Conservation (phyloP, 108 stramenopile species). For the Nitzschia putrida region DNA sequence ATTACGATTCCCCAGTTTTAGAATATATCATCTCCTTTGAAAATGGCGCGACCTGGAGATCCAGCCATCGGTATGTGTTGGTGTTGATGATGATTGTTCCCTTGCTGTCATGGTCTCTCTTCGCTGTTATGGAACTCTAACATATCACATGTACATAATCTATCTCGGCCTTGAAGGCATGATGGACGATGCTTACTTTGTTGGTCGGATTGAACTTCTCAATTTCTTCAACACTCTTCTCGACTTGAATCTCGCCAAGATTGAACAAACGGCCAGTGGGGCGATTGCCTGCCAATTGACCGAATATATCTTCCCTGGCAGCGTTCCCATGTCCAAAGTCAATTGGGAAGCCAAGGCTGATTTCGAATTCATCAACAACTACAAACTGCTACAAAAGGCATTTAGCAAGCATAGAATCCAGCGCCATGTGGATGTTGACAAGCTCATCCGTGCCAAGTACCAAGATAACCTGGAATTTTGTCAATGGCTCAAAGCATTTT, state of each 20-base stretch:
- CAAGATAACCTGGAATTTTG: slow-evolving; percentile 99
- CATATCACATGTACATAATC: no score
- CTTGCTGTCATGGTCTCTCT: no score
- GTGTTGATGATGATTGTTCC: no score
- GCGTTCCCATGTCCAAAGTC: slow-evolving; percentile 90
- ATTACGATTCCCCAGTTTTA: no score
- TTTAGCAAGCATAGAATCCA: slow-evolving; percentile 85
- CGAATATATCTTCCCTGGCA: slow-evolving; percentile 91
- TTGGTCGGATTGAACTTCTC: slow-evolving; percentile 91
- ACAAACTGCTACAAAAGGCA: slow-evolving; percentile 95
- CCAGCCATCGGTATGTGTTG: no score
- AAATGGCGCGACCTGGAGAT: no score
- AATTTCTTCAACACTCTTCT: slow-evolving; percentile 94
- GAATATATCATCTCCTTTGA: no score
- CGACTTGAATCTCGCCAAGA: slow-evolving; percentile 86
- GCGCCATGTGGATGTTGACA: slow-evolving; percentile 84
- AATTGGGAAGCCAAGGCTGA: slow-evolving; percentile 91
- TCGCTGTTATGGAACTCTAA: no score
- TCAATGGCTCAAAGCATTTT: slow-evolving; percentile 98
- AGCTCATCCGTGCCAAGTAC: slow-evolving; percentile 91
- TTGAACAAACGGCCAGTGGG: slow-evolving; percentile 97
- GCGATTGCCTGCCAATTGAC: slow-evolving; percentile 96
- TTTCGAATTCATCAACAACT: slow-evolving; percentile 92
- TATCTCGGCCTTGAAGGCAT: slow-evolving; percentile 54
- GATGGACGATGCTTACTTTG: slow-evolving; percentile 99